Evolutionary conservation across 1,139 yeast species (phyloP).

Genomic region (Pichia cactophila): DNA sequence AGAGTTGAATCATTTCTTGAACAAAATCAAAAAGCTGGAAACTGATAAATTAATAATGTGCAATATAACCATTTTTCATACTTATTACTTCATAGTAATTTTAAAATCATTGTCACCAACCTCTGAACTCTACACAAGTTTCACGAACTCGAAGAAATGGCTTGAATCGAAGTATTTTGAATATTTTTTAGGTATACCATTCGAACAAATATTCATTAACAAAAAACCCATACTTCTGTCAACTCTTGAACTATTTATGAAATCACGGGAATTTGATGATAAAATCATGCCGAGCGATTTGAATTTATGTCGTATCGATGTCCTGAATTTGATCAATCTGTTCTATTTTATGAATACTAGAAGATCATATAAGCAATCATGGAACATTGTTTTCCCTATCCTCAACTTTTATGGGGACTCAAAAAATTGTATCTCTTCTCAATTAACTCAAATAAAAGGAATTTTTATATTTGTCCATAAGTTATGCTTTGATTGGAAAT

Average conservation of each 20-base stretch:
- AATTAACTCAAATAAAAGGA: constrained; percentile 4
- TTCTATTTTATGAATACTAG: constrained; percentile 21
- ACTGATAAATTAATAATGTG: constrained; percentile 4
- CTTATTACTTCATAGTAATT: constrained; percentile 16
- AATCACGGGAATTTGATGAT: constrained; percentile 21
- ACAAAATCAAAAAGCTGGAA: constrained; percentile 1
- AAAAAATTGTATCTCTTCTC: neutral
- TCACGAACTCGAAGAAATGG: constrained; percentile 10
- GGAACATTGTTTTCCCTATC: constrained; percentile 20
- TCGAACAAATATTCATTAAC: constrained; percentile 11
- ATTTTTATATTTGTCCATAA: constrained; percentile 16
- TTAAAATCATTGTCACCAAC: constrained; percentile 15
- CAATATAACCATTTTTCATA: constrained; percentile 20
- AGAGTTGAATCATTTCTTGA: constrained; percentile 8
- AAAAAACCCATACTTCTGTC: constrained; percentile 14
- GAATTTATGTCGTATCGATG: constrained; percentile 5
- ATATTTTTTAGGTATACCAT: constrained; percentile 16
- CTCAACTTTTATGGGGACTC: constrained; percentile 10
- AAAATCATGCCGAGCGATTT: constrained; percentile 14
- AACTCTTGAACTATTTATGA: constrained; percentile 18
- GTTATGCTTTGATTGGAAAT: constrained; percentile 19
- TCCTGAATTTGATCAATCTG: constrained; percentile 17
- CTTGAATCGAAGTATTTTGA: constrained; percentile 14
- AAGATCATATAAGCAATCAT: constrained; percentile 19
- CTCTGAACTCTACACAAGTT: constrained; percentile 7